Base-by-base conservation (phyloP, 2,329 filamentous ascomycete species). In the Aspergillus transmontanensis region DNA sequence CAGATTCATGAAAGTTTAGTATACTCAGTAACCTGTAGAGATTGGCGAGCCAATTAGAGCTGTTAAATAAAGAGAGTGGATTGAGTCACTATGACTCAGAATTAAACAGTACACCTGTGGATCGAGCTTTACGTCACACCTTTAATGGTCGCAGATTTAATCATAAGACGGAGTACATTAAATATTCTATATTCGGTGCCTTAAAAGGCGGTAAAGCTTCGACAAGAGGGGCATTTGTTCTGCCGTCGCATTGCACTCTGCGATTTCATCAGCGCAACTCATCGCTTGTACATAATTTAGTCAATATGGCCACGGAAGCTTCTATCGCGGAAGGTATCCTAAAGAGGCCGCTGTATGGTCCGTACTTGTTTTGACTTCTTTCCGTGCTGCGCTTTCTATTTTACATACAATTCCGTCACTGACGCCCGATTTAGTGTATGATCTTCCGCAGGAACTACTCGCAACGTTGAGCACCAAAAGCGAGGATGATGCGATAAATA, bases 381-480 rank as follows among this genome's bases (percentile, higher is more conserved):
- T 36, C 23, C 23, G 32, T 36, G 21, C 32, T 39, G 7, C 51
- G 7, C 9, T 26, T 34, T 51, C 19, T 39, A 21, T 19, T 58
- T 12, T 59, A 16, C 34, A n/a, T n/a, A 32, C 2, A 34, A 9
- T 50, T 32, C 60, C 43, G n/a, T 57, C 34, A 43, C 69, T 69
- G 69, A 74, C 66, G 62, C 61, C 58, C 51, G 5, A 57, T n/a
- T 43, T 75, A 93, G 91, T 94, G 62, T 97, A 94, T 78, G 90
- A 96, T 76, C 86, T 97, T 28, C 92, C 93, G 0, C 82, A 85
- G 64, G 87, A 93, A 74, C 85, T 96, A 54, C 82, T 96, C 41
- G 81, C 84, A 58, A 90, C 87, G 3, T 83, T 96, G 68, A 83
- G 85, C 11, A 83, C 85, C 64, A 89, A 88, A 74, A 77, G 79